Base-by-base conservation (phyloP, 2,329 filamentous ascomycete species). In the Myotisia sp. region DNA sequence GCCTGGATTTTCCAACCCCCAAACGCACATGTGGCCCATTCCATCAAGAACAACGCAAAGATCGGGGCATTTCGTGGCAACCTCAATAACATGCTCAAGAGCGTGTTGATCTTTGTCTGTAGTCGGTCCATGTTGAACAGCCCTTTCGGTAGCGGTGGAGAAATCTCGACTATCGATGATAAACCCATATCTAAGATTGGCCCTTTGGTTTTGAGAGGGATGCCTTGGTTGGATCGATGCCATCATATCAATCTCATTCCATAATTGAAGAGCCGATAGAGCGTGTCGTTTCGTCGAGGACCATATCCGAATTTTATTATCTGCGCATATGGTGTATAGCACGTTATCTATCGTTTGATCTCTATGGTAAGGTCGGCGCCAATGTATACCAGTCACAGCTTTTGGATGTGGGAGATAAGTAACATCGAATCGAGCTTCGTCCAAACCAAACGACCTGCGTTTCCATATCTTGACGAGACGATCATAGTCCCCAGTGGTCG, bases 391-490 rank as follows among this genome's bases (percentile, higher is more conserved):
- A 3, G 82, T 87, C n/a, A 98, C 75, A 1, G 77, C 60, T 17
- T 71, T 67, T 1, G 84, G 82, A 53, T 98, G 90, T n/a, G 76
- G 67, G 2, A 98, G 72, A 56, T 95, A 95, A 18, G 77, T 76
- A 47, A 92, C 77, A 48, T 95, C 87, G 56, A 95, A 95, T 37
- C 80, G 71, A 24, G 84, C 79, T 45, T 92, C 79, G 38, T 84
- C 78, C 1, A 74, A 70, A 9, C 84, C 84, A 51, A 87, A 94
- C 6, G 79, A 80, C 16, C 92, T 63, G 34, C 87, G 72, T 42
- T 85, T 74, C 90, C 92, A 98, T 47, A 95, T 71, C 59, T 98
- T 95, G 44, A 92, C 76, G 13, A 95, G 62, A 33, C 78, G 70
- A 55, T 95, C 90, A 51, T 82, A 74, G 32, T 68, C 64, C 26